These are phyloP conservation scores for Leptographium procerum DNA, from an alignment of 2,329 filamentous ascomycete genomes.

Conservation along the genomic window DNA sequence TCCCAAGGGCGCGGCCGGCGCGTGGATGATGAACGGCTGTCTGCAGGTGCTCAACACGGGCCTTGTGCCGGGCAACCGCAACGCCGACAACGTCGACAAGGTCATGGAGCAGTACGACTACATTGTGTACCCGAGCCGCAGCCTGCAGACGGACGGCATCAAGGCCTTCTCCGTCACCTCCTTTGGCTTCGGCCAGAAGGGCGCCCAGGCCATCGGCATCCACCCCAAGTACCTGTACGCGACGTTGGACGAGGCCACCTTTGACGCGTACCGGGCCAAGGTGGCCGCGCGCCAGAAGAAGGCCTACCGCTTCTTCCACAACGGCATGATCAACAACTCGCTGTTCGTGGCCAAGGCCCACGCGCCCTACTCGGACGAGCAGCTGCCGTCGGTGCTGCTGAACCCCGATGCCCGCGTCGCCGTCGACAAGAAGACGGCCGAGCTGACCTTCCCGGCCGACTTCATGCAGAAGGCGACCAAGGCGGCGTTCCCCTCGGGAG, in stretches of 20 bases:
- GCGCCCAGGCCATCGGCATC: conserved; percentile 91
- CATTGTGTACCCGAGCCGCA: conserved; percentile 91
- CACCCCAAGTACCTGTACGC: conserved; percentile 95
- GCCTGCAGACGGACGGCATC: conserved; percentile 93
- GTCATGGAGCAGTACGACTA: conserved; percentile 97
- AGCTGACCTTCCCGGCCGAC: conserved; percentile 60
- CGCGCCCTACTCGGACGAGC: conserved; percentile 78
- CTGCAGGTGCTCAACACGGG: conserved; percentile 91
- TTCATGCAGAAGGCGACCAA: conserved; percentile 53
- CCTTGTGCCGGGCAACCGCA: conserved; percentile 91
- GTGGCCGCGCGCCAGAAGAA: conserved; percentile 94
- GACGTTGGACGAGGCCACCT: conserved; percentile 79
- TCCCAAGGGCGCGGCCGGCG: conserved; percentile 96
- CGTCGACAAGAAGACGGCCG: conserved; percentile 74
- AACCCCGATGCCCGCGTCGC: conserved; percentile 85
- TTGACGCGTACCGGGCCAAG: conserved; percentile 72
- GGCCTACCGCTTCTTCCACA: conserved; percentile 97
- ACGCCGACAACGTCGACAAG: conserved; percentile 93
- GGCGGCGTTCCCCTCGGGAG: conserved; percentile 27
- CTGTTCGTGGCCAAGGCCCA: conserved; percentile 93
- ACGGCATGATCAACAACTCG: conserved; percentile 93
- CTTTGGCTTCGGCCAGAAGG: conserved; percentile 98
- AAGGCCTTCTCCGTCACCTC: conserved; percentile 99
- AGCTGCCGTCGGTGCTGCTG: conserved; percentile 79
- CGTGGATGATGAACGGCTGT: conserved; percentile 99